Evolutionary conservation across 2,329 filamentous ascomycete species (phyloP), one percentile per base, ranked within the genome.

Genomic region (Colletotrichum phormii): DNA sequence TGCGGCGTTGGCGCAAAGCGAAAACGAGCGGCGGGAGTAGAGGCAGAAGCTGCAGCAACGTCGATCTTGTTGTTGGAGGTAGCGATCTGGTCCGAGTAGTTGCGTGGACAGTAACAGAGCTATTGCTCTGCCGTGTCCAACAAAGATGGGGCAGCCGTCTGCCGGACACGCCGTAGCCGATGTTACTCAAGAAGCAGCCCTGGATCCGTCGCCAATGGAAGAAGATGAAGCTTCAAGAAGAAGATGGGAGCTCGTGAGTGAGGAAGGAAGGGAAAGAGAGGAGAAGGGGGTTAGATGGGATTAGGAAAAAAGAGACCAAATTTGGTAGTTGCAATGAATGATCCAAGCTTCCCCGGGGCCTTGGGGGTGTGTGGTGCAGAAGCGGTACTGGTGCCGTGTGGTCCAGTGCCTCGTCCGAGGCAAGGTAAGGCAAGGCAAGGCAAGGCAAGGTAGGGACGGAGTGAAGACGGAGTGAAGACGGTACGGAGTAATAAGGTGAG

Each of bases 341-440:
- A 72, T 64, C 66, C 70, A 72, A 72, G 66, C 60, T 70, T 64
- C 60, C 60, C 42, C 64, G 69, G 69, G 68, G 66, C 60, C 60
- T 72, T 72, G 66, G 59, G 70, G 61, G 49, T 29, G 62, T 22
- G 63, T 55, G 63, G 63, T 71, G 67, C 55, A 63, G 61, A 33
- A 33, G 57, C 54, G 63, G 57, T 67, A 49, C 57, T 18, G 42
- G 62, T 61, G 55, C 55, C 46, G 63, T 55, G 31, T 62, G 46
- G 57, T 62, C 42, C 37, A 68, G 64, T 60, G 29, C 54, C 67
- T 64, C 65, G 59, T 58, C 58, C 62, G 59, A 57, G 58, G 49
- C 66, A 62, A 67, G 63, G 35, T 26, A 49, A 71, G 46, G 18
- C 7, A 42, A 63, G 62, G 46, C 42, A 12, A 42, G 35, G 46